Evolutionary conservation across 176 grass and related monocot genomes (phyloP), one percentile per base, ranked within the genome.

Genomic region (Puya raimondii): DNA sequence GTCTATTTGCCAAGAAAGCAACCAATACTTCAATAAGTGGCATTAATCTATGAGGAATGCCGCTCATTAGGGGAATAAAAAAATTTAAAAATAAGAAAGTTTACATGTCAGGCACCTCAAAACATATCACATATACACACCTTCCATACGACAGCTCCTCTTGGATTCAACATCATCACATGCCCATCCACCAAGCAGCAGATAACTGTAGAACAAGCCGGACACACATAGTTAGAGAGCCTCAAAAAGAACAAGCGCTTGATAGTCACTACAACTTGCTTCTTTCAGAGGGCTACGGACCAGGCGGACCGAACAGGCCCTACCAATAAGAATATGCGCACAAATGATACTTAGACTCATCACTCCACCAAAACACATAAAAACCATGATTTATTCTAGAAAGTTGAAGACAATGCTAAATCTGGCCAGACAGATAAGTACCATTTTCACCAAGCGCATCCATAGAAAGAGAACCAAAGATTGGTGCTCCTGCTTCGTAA

Each of bases 161-260:
- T 59, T 76, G 84, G 72, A 81, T 76, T 83, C 57, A 96, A 80
- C 63, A 85, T 51, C 10, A 91, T 78, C 68, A 91, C 88, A 69
- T 89, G 67, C 51, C 92, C 92, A 13, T 87, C 85, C 68, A 96
- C 92, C 81, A 96, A 85, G 57, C 88, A 96, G 82, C 92, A 96
- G 75, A 85, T 79, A 72, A 96, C 92, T 96, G 74, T 67, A 86
- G 2, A 61, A 61, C 16, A 77, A 78, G 50, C 74, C 15, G 26
- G 63, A 9, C 53, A 58, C 81, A 52, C 79, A 59, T 54, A 84
- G 25, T 80, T 23, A 21, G 20, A n/a, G 23, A 58, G 14, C 20
- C 54, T 59, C 54, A 8, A 17, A 17, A 59, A 59, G 3, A 17
- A 10, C 54, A 59, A 59, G 15, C 54, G 15, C 7, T 59, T 15